These are phyloP conservation scores for Sporobolomyces pararoseus DNA, from an alignment of 768 basidiomycete species.

Conservation along the genomic window DNA sequence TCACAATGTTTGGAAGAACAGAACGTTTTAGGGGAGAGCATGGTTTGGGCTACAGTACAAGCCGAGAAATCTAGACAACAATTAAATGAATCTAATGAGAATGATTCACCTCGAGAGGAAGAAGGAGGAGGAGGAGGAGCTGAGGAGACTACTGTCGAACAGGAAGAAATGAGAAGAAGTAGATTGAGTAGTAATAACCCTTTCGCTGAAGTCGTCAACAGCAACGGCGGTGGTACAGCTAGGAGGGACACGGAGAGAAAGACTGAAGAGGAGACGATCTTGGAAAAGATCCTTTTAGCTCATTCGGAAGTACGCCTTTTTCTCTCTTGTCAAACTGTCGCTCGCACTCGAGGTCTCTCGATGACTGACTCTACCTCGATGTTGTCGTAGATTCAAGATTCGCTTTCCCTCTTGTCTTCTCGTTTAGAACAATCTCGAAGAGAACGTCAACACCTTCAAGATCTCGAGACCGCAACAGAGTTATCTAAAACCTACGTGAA, in stretches of 20 bases:
- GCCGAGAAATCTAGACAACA: constrained; percentile 29
- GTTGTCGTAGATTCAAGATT: constrained; percentile 31
- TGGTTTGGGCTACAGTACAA: constrained; percentile 38
- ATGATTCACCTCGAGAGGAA: no score
- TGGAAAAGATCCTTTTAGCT: constrained; percentile 17
- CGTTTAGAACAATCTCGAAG: neutral
- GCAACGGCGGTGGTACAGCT: neutral
- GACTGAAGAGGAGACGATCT: constrained; percentile 33
- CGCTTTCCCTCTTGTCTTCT: constrained; percentile 12
- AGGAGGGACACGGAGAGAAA: neutral
- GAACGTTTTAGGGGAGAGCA: constrained; percentile 17
- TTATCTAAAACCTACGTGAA: constrained; percentile 3
- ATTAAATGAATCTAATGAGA: neutral
- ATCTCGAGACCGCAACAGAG: constrained; percentile 17
- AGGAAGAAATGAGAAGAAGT: neutral
- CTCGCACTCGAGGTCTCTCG: no score
- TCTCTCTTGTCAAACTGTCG: neutral
- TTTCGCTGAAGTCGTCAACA: constrained; percentile 22
- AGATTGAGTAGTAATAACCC: constrained; percentile 32
- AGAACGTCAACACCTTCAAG: constrained; percentile 6
- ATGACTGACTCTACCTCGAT: no score
- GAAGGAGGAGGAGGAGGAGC: neutral
- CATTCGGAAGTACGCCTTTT: constrained; percentile 21
- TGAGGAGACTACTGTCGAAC: neutral
- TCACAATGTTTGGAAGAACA: constrained; percentile 20